These are phyloP conservation scores for Geranomyces variabilis DNA, from an alignment of 192 early-diverging fungal species.

Conservation along the genomic window DNA sequence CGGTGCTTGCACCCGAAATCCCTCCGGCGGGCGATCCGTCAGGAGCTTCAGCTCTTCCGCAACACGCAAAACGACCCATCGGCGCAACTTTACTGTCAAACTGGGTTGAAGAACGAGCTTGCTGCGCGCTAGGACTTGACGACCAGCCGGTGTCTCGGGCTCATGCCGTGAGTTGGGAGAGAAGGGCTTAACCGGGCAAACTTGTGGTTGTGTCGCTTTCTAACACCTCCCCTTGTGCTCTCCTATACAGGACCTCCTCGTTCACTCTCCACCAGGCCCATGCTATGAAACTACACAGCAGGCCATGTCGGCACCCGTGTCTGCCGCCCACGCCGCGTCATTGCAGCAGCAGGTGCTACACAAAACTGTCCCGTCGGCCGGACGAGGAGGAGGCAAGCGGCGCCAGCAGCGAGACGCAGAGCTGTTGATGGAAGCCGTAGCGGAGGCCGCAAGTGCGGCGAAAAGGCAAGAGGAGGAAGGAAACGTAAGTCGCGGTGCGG, in stretches of 20 bases:
- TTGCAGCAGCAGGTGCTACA: too few relatives aligned
- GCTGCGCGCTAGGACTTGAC: slow-evolving; percentile 1
- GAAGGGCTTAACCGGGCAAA: too few relatives aligned
- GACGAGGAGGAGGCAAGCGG: neutral
- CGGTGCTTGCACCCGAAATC: too few relatives aligned
- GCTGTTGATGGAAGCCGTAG: slow-evolving; percentile 44
- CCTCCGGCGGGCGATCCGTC: too few relatives aligned
- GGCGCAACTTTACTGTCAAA: slow-evolving; percentile 57
- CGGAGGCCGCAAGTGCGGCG: slow-evolving; percentile 21
- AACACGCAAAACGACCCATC: slow-evolving; percentile 15
- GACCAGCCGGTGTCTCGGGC: neutral
- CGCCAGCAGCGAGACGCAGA: slow-evolving; percentile 43
- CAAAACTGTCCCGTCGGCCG: too few relatives aligned
- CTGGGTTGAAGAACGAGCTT: slow-evolving; percentile 62
- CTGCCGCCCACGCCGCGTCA: too few relatives aligned
- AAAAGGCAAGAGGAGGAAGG: neutral
- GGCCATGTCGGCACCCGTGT: neutral
- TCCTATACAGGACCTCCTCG: slow-evolving; percentile 4
- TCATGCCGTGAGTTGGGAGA: slow-evolving; percentile 41
- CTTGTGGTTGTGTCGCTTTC: too few relatives aligned
- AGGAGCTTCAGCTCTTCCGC: too few relatives aligned
- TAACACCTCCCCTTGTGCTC: too few relatives aligned
- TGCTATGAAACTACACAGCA: neutral
- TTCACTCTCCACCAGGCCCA: neutral
- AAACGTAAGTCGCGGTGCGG: neutral